Percentiles rank a stretch among this genome's conserved stretches.
phyloP scores from a whole-genome alignment of 495 filamentous ascomycete genomes.

The Penicillium diatomitis region DNA sequence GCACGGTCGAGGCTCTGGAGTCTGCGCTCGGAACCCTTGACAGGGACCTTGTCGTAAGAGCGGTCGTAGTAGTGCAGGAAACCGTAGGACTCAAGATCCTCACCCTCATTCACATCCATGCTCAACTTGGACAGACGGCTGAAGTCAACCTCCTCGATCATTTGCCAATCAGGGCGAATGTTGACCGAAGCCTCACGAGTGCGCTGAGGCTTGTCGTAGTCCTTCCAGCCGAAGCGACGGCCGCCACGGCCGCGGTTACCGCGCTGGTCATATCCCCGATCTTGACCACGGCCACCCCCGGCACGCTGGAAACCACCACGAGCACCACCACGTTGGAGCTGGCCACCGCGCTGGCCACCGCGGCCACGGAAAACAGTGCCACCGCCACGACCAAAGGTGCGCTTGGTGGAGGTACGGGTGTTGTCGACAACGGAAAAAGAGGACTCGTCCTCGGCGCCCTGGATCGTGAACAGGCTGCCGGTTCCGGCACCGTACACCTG shows the following conservation, averaged over 20 bases:
- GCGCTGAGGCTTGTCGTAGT: conserved; percentile 95
- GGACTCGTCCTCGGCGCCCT: conserved; percentile 88
- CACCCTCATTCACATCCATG: conserved; percentile 85
- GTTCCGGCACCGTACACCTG: conserved; percentile 92
- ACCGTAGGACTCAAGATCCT: conserved; percentile 90
- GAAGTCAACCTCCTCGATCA: conserved; percentile 98
- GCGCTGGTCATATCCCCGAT: conserved; percentile 55
- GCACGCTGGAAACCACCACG: conserved; percentile 59
- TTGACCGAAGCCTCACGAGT: conserved; percentile 92
- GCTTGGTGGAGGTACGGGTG: conserved; percentile 71
- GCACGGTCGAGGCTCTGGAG: conserved; percentile 83
- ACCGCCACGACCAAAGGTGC: conserved; percentile 80
- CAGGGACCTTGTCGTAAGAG: conserved; percentile 81
- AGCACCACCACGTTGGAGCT: conserved; percentile 33
- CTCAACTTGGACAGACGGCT: conserved; percentile 90
- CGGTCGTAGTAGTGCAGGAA: conserved; percentile 98
- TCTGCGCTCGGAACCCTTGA: conserved; percentile 78
- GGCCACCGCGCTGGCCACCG: conserved; percentile 43
- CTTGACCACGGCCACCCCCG: conserved; percentile 56
- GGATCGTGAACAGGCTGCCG: conserved; percentile 77
- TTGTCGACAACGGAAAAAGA: conserved; percentile 98
- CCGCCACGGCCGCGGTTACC: conserved; percentile 50
- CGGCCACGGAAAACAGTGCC: conserved; percentile 82
- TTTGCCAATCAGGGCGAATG: conserved; percentile 87
- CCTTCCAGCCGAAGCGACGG: conserved; percentile 94